Evolutionary conservation across 1,284 basidiomycete species (phyloP).

Genomic region (Melampsora americana): DNA sequence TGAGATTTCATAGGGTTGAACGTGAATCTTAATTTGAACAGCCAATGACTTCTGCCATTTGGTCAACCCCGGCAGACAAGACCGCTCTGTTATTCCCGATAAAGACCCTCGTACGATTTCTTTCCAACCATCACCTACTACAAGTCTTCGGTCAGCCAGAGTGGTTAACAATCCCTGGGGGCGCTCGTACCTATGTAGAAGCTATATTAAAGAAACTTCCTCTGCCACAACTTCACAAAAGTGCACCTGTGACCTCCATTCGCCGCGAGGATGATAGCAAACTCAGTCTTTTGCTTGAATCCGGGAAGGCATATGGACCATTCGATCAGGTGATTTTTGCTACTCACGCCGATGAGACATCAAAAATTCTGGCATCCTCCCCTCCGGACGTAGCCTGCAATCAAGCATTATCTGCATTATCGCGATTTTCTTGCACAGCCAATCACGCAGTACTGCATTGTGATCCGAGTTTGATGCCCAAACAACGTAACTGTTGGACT

Average conservation of each 20-base stretch:
- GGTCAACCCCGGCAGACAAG: constrained; percentile 73
- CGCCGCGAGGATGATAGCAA: constrained; percentile 9
- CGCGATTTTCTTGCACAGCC: constrained; percentile 65
- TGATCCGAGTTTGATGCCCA: constrained; percentile 55
- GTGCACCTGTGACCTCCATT: constrained; percentile 60
- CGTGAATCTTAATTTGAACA: constrained; percentile 50
- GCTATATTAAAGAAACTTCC: constrained; percentile 64
- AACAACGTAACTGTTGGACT: constrained; percentile 7
- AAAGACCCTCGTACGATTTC: constrained; percentile 68
- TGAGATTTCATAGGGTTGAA: background rate
- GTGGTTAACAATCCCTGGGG: constrained; percentile 73
- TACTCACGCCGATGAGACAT: constrained; percentile 68
- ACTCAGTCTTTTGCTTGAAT: constrained; percentile 57
- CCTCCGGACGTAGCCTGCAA: background rate
- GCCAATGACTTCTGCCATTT: constrained; percentile 78
- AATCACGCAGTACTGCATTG: constrained; percentile 71
- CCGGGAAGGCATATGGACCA: constrained; percentile 55
- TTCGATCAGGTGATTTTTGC: constrained; percentile 77
- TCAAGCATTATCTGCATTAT: constrained; percentile 56
- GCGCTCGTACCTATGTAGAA: constrained; percentile 68
- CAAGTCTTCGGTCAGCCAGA: constrained; percentile 70
- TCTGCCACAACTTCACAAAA: constrained; percentile 62
- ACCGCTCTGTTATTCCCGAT: constrained; percentile 71
- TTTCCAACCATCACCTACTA: constrained; percentile 75
- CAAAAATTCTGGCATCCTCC: constrained; percentile 59